Percentiles rank a stretch among this genome's conserved stretches.
Conservation (phyloP, 371 early-diverging fungal genomes). For the Batrachochytrium dendrobatidis region DNA sequence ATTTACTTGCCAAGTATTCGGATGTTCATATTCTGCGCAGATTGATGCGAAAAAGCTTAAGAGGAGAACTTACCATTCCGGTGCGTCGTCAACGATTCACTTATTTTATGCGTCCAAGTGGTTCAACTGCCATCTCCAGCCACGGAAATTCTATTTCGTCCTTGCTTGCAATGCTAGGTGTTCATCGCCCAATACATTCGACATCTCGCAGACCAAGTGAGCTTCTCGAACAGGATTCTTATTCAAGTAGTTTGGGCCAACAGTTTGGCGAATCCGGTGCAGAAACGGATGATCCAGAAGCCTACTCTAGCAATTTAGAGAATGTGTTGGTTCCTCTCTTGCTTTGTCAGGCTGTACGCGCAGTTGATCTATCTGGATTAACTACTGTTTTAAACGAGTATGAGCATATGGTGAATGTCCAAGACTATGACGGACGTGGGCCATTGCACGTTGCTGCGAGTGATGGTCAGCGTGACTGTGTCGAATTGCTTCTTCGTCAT, state of each 20-base stretch:
- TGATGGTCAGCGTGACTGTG: conserved; percentile 62
- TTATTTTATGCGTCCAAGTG: conserved; percentile 19
- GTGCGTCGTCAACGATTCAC: conserved; percentile 47
- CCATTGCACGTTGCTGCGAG: conserved; percentile 75
- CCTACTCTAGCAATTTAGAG: conserved; percentile 49
- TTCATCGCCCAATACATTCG: conserved; percentile 1
- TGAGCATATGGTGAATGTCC: conserved; percentile 56
- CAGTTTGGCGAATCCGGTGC: neutral
- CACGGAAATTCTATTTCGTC: conserved; percentile 18
- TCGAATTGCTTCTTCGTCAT: conserved; percentile 65
- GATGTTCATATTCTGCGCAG: conserved; percentile 67
- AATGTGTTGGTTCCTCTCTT: conserved; percentile 73
- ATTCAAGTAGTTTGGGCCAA: too few relatives aligned
- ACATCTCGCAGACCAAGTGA: too few relatives aligned
- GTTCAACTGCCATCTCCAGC: conserved; percentile 5
- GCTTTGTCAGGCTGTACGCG: conserved; percentile 81
- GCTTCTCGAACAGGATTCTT: too few relatives aligned
- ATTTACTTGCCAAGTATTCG: conserved; percentile 66
- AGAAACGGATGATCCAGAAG: neutral
- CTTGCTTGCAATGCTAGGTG: conserved; percentile 20
- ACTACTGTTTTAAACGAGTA: conserved; percentile 53
- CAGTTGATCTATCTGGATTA: conserved; percentile 76
- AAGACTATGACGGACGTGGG: conserved; percentile 80
- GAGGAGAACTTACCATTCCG: conserved; percentile 87
- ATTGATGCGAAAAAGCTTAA: conserved; percentile 71